These are phyloP conservation scores for Naganishia randhawae DNA, from an alignment of 768 basidiomycete genomes.

Conservation along the genomic window DNA sequence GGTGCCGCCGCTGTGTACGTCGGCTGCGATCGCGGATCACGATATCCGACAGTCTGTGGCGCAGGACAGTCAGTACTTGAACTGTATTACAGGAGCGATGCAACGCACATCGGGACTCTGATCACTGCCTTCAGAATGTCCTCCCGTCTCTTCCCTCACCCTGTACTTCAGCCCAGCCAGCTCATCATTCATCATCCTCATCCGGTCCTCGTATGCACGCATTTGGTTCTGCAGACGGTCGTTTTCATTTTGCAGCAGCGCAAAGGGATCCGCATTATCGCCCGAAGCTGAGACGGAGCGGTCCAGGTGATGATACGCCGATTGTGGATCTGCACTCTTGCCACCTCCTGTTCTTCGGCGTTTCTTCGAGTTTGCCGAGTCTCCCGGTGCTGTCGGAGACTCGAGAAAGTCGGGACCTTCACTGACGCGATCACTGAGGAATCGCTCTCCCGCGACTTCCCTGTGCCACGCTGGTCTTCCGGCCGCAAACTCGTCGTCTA, in stretches of 20 bases:
- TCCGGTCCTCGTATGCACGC: constrained; percentile 22
- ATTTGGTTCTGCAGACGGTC: constrained; percentile 20
- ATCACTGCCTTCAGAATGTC: constrained; percentile 6
- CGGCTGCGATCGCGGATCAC: constrained; percentile 1
- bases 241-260: constrained; percentile 25
- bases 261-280: constrained; percentile 9
- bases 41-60: constrained; percentile 11
- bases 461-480: constrained; percentile 12
- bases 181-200: constrained; percentile 28
- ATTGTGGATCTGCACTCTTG: background rate
- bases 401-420: constrained; percentile 9
- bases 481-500: constrained; percentile 15
- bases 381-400: background rate
- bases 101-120: constrained; percentile 17
- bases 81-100: background rate
- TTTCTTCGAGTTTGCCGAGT: background rate
- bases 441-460: constrained; percentile 14
- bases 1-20: background rate
- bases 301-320: constrained; percentile 6
- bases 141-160: constrained; percentile 13
- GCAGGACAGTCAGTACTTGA: background rate
- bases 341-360: background rate
- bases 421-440: constrained; percentile 15
- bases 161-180: constrained; percentile 24
- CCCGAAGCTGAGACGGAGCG: constrained; percentile 24